Evolutionary conservation across 2,329 filamentous ascomycete species (phyloP).

Genomic region (Ilyonectria robusta): DNA sequence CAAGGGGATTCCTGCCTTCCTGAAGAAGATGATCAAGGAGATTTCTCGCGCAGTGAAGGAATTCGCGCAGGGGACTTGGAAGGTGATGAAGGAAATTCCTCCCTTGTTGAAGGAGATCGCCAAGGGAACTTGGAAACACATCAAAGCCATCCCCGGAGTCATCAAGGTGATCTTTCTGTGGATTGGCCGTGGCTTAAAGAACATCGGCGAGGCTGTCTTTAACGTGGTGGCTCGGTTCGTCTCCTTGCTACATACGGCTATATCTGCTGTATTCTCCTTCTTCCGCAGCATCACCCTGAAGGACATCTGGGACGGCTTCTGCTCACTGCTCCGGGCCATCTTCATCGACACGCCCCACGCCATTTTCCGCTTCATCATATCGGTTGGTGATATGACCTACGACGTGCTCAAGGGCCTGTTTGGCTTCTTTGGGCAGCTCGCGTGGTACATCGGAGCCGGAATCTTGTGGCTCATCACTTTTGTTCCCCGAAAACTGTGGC

Average conservation of each 20-base stretch:
- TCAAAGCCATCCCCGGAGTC: slow-evolving; percentile 45
- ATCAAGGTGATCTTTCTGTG: slow-evolving; percentile 47
- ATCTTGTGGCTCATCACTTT: slow-evolving; percentile 52
- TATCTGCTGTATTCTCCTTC: slow-evolving; percentile 52
- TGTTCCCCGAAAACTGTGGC: slow-evolving; percentile 52
- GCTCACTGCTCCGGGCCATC: slow-evolving; percentile 47
- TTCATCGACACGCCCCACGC: slow-evolving; percentile 51
- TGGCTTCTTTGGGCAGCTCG: slow-evolving; percentile 46
- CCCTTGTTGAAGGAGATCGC: not conserved
- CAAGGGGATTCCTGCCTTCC: slow-evolving; percentile 38
- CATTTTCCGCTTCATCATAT: slow-evolving; percentile 43
- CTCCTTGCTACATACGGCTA: slow-evolving; percentile 55
- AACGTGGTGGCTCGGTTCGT: slow-evolving; percentile 46
- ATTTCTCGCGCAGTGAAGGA: slow-evolving; percentile 16
- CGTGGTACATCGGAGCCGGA: slow-evolving; percentile 46
- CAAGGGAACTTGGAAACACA: slow-evolving; percentile 30
- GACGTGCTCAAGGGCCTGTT: slow-evolving; percentile 50
- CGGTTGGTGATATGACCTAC: slow-evolving; percentile 43
- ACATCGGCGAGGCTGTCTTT: slow-evolving; percentile 43
- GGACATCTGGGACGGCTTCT: slow-evolving; percentile 57
- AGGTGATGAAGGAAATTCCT: not conserved
- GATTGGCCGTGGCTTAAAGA: slow-evolving; percentile 49
- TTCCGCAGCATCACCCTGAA: slow-evolving; percentile 54
- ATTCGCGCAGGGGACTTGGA: not conserved
- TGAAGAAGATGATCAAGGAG: slow-evolving; percentile 36